phyloP scores from a whole-genome alignment of 2,329 filamentous ascomycete genomes.

The Claviceps citrina region DNA sequence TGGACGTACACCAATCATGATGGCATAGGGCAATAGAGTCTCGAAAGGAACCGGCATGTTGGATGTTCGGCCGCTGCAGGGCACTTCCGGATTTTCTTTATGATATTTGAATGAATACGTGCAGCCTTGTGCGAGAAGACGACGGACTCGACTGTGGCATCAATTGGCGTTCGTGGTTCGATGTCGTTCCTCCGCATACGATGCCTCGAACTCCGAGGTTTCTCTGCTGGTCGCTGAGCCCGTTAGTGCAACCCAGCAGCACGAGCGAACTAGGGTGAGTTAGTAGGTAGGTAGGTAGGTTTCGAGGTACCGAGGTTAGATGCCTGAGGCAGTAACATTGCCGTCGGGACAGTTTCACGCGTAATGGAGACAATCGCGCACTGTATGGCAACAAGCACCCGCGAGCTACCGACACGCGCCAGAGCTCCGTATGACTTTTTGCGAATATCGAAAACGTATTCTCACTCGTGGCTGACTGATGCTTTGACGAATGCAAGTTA shows the following conservation, averaged over 20 bases:
- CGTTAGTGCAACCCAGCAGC: too few relatives aligned
- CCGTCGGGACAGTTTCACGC: too few relatives aligned
- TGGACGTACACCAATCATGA: slow-evolving; percentile 42
- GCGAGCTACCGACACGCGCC: slow-evolving; percentile 5
- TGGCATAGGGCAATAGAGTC: slow-evolving; percentile 47
- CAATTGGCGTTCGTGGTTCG: slow-evolving; percentile 4
- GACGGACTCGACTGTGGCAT: neutral
- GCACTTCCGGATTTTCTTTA: slow-evolving; percentile 11
- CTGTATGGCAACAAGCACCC: too few relatives aligned
- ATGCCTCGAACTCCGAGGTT: neutral
- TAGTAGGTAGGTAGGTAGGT: too few relatives aligned
- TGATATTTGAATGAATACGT: neutral
- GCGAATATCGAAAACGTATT: slow-evolving; percentile 1
- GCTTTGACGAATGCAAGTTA: slow-evolving; percentile 4
- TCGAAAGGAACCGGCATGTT: slow-evolving; percentile 50
- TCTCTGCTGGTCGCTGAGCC: neutral
- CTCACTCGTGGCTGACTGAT: slow-evolving; percentile 1
- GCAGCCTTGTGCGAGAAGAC: neutral
- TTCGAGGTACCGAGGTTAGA: too few relatives aligned
- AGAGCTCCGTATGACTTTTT: neutral
- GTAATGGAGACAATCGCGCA: slow-evolving; percentile 5
- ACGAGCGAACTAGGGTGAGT: too few relatives aligned
- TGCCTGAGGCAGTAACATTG: slow-evolving; percentile 12
- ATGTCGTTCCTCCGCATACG: neutral
- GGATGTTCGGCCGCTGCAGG: slow-evolving; percentile 16